Conservation (phyloP, 805 yeast genomes). For the Pichia nakasei region DNA sequence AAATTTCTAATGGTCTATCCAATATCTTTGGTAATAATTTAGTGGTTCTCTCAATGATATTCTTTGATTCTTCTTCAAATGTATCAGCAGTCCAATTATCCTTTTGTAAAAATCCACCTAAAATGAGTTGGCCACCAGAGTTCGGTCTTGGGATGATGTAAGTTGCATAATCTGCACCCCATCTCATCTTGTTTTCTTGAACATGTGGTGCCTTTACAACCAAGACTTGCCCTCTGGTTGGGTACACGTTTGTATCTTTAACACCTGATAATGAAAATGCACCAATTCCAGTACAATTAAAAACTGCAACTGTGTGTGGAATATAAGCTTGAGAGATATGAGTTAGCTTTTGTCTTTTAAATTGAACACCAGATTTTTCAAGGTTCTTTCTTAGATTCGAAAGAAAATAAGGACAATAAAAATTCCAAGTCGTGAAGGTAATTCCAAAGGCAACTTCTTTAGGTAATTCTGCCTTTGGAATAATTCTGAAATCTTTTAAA, state of each 20-base stretch:
- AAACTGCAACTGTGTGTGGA: slow-evolving; percentile 35
- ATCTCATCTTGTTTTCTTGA: slow-evolving; percentile 44
- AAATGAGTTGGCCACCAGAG: slow-evolving; percentile 53
- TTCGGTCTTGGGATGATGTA: slow-evolving; percentile 65
- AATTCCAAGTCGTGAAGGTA: slow-evolving; percentile 51
- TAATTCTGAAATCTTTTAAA: slow-evolving; percentile 35
- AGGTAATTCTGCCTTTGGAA: slow-evolving; percentile 36
- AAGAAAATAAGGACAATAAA: slow-evolving; percentile 60
- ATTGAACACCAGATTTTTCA: slow-evolving; percentile 39
- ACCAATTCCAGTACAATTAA: slow-evolving; percentile 72
- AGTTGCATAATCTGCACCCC: slow-evolving; percentile 53
- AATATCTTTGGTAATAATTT: slow-evolving; percentile 41
- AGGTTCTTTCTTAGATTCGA: slow-evolving; percentile 36
- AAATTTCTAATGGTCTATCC: slow-evolving; percentile 35
- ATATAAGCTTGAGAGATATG: slow-evolving; percentile 49
- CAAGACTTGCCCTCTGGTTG: slow-evolving; percentile 74
- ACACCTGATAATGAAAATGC: slow-evolving; percentile 58
- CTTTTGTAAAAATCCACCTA: slow-evolving; percentile 67
- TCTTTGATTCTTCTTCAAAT: slow-evolving; percentile 44
- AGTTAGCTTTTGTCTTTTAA: slow-evolving; percentile 35
- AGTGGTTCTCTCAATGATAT: slow-evolving; percentile 51
- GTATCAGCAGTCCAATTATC: slow-evolving; percentile 55
- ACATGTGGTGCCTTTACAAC: slow-evolving; percentile 62
- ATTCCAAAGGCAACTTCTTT: slow-evolving; percentile 48
- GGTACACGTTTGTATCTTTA: slow-evolving; percentile 49